These are phyloP conservation scores for Fusarium sp. DNA, from an alignment of 2,329 filamentous ascomycete genomes.

Conservation along the genomic window DNA sequence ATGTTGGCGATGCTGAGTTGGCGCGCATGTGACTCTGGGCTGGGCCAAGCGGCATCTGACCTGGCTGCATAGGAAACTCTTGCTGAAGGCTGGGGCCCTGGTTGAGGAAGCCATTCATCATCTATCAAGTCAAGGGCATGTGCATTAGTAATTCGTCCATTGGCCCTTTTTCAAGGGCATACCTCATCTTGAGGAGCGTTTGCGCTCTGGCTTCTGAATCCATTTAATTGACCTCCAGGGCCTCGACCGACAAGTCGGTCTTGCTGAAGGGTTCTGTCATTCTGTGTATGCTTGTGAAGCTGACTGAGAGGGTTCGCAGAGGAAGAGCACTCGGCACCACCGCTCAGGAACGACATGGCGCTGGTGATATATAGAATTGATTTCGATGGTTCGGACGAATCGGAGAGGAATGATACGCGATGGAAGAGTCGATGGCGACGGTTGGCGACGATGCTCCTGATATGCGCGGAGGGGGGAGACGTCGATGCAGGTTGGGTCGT, in stretches of 20 bases:
- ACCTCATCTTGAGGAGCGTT: slow-evolving; percentile 78
- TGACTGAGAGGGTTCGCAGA: slow-evolving; percentile 95
- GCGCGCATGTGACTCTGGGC: slow-evolving; percentile 62
- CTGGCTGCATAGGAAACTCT: slow-evolving; percentile 61
- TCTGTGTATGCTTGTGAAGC: slow-evolving; percentile 95
- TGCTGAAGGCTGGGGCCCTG: slow-evolving; percentile 69
- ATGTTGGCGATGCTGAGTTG: slow-evolving; percentile 62
- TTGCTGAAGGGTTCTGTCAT: slow-evolving; percentile 93
- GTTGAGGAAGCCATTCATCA: slow-evolving; percentile 93
- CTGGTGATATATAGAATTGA: slow-evolving; percentile 14
- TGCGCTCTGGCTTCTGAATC: slow-evolving; percentile 76
- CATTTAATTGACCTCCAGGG: slow-evolving; percentile 73
- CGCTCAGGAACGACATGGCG: slow-evolving; percentile 92
- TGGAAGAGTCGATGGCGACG: background rate
- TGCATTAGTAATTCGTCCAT: slow-evolving; percentile 45
- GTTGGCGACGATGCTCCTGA: background rate
- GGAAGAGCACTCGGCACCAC: slow-evolving; percentile 95
- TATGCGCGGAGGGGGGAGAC: slow-evolving; percentile 1
- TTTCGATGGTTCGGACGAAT: slow-evolving; percentile 16
- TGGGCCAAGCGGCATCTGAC: slow-evolving; percentile 57
- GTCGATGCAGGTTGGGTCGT: slow-evolving; percentile 9
- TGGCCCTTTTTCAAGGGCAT: slow-evolving; percentile 22
- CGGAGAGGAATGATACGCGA: background rate
- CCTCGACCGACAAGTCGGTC: slow-evolving; percentile 83
- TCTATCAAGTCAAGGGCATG: slow-evolving; percentile 57